Base-by-base conservation (phyloP, 1,284 basidiomycete species). In the Cryptococcus sp. region DNA sequence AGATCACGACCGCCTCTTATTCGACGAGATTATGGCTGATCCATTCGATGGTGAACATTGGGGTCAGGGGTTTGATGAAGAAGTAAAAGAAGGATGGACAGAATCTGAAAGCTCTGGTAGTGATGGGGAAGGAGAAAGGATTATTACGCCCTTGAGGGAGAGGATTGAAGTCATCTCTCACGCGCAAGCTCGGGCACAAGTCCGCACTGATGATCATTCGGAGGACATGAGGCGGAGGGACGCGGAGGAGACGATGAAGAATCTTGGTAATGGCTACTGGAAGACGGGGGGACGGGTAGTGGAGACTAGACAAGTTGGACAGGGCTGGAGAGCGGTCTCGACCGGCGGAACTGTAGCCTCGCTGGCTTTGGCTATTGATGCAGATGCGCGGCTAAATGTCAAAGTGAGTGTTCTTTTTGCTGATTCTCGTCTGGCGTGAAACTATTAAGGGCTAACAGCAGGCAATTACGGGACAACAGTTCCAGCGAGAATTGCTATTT, bases 401-500 rank as follows among this genome's bases (percentile, higher is more conserved):
- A 43, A 43, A 16, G 41, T 43, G 41, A 43, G 41, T 19, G 9
- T 21, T n/a, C 37, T 18, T 42, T n/a, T 40, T 43, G 28, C 45
- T 52, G 36, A 46, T 25, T 5, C n/a, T 10, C 9, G 4, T 28
- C 28, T 28, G 28, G 4, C 28, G 11, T 28, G 28, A 28, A 28
- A 28, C n/a, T n/a, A n/a, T n/a, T n/a, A n/a, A 11, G 28, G 11
- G 23, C 49, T 50, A 22, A 50, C 14, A 10, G 19, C 45, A 64
- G 56, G 59, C 61, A 1, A 66, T 72, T 23, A 50, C 48, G 0
- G 56, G 63, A 11, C 22, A 28, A 7, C 59, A 70, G 41, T 49
- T 73, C 2, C 70, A 71, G 47, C 60, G 69, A 16, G 72, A 74
- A 45, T 50, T 72, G 1, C 46, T 74, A 1, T 69, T 66, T 28